phyloP scores from a whole-genome alignment of 2,329 filamentous ascomycete species.

The Boeremia lycopersici region DNA sequence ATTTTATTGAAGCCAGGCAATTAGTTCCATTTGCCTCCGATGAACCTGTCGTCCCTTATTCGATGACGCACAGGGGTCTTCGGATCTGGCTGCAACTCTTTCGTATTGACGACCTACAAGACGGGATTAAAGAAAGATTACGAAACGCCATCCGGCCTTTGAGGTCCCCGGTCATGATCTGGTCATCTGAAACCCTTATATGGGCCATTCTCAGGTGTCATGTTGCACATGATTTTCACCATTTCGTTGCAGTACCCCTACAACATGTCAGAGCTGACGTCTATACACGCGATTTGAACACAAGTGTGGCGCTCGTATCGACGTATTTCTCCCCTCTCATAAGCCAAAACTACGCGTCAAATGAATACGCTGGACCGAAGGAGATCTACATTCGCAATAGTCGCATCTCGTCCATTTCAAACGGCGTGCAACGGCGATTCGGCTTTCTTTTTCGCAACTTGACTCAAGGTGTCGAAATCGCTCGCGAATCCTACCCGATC shows the following conservation, averaged over 20 bases:
- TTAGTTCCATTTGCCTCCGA: constrained; percentile 18
- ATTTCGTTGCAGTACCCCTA: constrained; percentile 19
- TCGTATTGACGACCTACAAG: not conserved
- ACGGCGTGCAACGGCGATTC: constrained; percentile 8
- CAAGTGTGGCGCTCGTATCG: constrained; percentile 6
- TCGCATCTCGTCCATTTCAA: constrained; percentile 3
- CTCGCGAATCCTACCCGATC: not conserved
- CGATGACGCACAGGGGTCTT: constrained; percentile 22
- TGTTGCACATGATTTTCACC: constrained; percentile 13
- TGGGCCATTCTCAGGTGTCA: constrained; percentile 19
- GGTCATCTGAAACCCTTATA: constrained; percentile 4
- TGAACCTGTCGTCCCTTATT: constrained; percentile 11
- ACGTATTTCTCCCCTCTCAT: not conserved
- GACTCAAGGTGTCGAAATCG: not conserved
- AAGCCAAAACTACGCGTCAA: not conserved
- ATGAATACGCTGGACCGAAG: not conserved
- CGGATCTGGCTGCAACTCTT: constrained; percentile 16
- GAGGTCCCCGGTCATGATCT: constrained; percentile 16
- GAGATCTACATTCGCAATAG: constrained; percentile 25
- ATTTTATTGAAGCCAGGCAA: constrained; percentile 16
- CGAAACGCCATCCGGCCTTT: constrained; percentile 1
- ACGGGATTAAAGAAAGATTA: not conserved
- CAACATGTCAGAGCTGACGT: constrained; percentile 11
- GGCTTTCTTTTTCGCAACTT: constrained; percentile 20
- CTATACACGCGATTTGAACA: constrained; percentile 13